These are phyloP conservation scores for Capronia coronata DNA, from an alignment of 2,329 filamentous ascomycete genomes.

Conservation along the genomic window DNA sequence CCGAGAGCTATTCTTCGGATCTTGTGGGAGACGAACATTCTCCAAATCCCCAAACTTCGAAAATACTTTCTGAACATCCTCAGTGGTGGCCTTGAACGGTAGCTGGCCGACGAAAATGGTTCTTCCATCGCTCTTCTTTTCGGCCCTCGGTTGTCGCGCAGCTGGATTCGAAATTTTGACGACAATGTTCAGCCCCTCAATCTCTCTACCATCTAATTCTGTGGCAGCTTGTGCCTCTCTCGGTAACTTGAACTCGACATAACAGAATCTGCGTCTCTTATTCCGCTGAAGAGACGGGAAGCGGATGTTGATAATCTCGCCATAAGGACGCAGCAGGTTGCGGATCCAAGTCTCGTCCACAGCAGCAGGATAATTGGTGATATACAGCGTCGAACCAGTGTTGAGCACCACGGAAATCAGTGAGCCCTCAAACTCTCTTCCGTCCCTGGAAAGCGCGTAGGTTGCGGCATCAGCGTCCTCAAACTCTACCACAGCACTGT, in stretches of 20 bases:
- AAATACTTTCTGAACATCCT: conserved; percentile 66
- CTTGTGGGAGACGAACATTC: conserved; percentile 63
- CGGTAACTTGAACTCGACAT: conserved; percentile 74
- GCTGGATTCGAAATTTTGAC: conserved; percentile 79
- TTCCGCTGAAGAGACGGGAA: conserved; percentile 90
- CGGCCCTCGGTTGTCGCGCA: conserved; percentile 69
- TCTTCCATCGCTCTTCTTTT: conserved; percentile 76
- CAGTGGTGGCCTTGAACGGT: conserved; percentile 55
- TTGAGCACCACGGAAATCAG: conserved; percentile 69
- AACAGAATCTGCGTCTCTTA: conserved; percentile 85
- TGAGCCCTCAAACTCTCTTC: conserved; percentile 68
- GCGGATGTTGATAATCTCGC: conserved; percentile 75
- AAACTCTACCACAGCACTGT: conserved; percentile 78
- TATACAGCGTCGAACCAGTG: conserved; percentile 72
- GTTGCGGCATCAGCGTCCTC: conserved; percentile 70
- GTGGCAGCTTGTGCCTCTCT: conserved; percentile 66
- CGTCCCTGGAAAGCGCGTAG: conserved; percentile 72
- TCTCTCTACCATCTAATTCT: conserved; percentile 58
- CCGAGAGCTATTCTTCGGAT: conserved; percentile 56
- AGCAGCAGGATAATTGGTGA: conserved; percentile 74
- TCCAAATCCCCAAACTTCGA: conserved; percentile 68
- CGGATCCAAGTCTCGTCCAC: conserved; percentile 48
- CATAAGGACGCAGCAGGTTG: conserved; percentile 58
- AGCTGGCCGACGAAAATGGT: conserved; percentile 74
- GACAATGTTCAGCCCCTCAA: conserved; percentile 63